phyloP scores from a whole-genome alignment of 1,284 basidiomycete genomes.

The Apiotrichum akiyoshidainum region DNA sequence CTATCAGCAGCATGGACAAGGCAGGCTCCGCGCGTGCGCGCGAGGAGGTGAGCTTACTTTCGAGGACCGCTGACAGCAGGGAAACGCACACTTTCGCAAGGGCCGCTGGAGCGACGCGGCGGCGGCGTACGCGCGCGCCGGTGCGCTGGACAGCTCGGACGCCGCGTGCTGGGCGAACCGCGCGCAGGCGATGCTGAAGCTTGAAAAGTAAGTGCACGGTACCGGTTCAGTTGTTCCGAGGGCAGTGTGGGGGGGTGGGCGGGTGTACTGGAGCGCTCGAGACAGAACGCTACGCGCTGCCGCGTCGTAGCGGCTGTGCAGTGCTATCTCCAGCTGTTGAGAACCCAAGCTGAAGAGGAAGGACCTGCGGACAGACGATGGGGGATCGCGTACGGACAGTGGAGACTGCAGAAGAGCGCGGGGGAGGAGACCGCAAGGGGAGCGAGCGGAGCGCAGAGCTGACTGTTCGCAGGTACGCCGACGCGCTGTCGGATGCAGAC shows the following conservation, averaged over 20 bases:
- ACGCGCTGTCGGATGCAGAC: constrained; percentile 47
- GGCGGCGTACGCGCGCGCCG: constrained; percentile 44
- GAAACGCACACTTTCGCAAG: constrained; percentile 47
- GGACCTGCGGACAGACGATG: no score
- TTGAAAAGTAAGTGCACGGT: constrained; percentile 49
- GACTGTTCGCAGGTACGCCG: constrained; percentile 30
- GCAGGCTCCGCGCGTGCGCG: constrained; percentile 4
- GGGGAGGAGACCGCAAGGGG: no score
- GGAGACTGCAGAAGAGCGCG: no score
- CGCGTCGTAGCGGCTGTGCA: no score
- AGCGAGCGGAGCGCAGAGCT: no score
- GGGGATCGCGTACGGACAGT: no score
- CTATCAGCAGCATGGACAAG: neutral
- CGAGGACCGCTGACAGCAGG: constrained; percentile 32
- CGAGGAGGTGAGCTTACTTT: constrained; percentile 23
- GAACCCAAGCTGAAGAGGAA: no score
- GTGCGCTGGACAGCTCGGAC: constrained; percentile 34
- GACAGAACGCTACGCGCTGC: no score
- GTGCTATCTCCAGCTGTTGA: no score
- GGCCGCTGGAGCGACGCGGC: constrained; percentile 45
- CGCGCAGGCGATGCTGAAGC: constrained; percentile 48
- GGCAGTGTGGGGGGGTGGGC: no score
- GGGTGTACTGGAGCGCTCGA: no score
- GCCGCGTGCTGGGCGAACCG: constrained; percentile 43
- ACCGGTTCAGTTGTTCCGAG: no score